Evolutionary conservation across 31 red algal genomes (phyloP).

Genomic region (Pterothamnion heteromorphum): DNA sequence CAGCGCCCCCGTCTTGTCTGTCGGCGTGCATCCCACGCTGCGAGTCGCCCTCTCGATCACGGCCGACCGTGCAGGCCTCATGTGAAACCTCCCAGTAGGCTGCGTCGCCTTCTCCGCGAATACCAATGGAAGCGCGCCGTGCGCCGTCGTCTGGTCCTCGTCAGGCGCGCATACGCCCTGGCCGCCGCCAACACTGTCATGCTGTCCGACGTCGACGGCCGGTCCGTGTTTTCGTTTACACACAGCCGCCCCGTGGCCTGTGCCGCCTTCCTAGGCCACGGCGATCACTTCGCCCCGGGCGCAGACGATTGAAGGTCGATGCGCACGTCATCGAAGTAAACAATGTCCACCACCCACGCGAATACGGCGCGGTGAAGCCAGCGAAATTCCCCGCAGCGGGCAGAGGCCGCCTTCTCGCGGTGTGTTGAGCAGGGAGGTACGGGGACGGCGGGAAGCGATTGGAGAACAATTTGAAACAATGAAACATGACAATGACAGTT

Average conservation of each 20-base stretch:
- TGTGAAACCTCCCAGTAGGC: constrained; percentile 59
- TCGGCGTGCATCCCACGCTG: constrained; percentile 51
- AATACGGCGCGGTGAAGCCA: too few relatives aligned
- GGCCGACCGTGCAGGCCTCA: constrained; percentile 47
- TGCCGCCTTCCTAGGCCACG: too few relatives aligned
- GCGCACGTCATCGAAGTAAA: too few relatives aligned
- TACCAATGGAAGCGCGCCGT: constrained; percentile 45
- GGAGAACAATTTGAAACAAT: too few relatives aligned
- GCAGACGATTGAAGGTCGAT: too few relatives aligned
- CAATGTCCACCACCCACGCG: too few relatives aligned
- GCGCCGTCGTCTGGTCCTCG: constrained; percentile 39
- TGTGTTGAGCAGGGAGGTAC: too few relatives aligned
- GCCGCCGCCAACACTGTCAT: constrained; percentile 2
- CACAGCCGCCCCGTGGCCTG: background rate
- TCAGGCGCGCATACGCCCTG: constrained; percentile 28
- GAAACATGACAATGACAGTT: too few relatives aligned
- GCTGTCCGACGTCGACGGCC: constrained; percentile 46
- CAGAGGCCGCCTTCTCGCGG: too few relatives aligned
- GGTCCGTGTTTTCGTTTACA: background rate
- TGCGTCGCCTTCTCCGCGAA: constrained; percentile 57
- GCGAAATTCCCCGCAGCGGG: too few relatives aligned
- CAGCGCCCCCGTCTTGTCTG: constrained; percentile 43
- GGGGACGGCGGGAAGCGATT: too few relatives aligned
- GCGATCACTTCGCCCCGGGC: too few relatives aligned
- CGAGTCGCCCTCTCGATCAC: constrained; percentile 52